Conservation (phyloP, 23 red algal species). For the Gracilaria caudata region DNA sequence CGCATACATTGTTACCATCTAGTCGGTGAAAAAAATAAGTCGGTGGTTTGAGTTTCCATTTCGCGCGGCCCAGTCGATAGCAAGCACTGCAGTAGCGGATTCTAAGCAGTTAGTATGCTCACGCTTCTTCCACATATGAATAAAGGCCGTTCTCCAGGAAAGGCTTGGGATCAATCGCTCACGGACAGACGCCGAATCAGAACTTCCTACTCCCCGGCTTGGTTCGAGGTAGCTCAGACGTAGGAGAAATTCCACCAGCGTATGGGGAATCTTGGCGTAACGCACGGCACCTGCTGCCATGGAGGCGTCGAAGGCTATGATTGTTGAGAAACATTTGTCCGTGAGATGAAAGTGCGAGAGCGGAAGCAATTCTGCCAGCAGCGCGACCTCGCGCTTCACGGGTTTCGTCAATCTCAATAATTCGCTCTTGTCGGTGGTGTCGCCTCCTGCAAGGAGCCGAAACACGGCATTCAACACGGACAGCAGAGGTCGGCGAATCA, state of each 20-base stretch:
- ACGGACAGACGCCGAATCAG: background rate
- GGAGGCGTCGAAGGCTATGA: background rate
- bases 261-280: background rate
- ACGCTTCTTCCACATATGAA: background rate
- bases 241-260: too few relatives aligned
- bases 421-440: too few relatives aligned
- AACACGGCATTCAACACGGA: too few relatives aligned
- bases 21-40: slow-evolving; percentile 5
- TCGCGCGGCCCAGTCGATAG: background rate
- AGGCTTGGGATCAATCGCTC: background rate
- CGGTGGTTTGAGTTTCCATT: background rate
- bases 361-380: background rate
- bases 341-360: background rate
- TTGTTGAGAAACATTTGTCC: too few relatives aligned
- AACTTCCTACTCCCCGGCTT: background rate
- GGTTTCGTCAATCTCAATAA: background rate
- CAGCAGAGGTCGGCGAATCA: too few relatives aligned
- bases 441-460: too few relatives aligned
- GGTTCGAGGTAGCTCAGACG: background rate
- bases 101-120: slow-evolving; percentile 30
- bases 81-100: slow-evolving; percentile 24
- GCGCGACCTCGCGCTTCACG: background rate
- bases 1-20: background rate
- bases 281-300: background rate
- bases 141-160: background rate